Percentiles rank a stretch among this genome's conserved stretches.
Conservation (phyloP, 2,329 filamentous ascomycete species). For the Phialocephala subalpina region DNA sequence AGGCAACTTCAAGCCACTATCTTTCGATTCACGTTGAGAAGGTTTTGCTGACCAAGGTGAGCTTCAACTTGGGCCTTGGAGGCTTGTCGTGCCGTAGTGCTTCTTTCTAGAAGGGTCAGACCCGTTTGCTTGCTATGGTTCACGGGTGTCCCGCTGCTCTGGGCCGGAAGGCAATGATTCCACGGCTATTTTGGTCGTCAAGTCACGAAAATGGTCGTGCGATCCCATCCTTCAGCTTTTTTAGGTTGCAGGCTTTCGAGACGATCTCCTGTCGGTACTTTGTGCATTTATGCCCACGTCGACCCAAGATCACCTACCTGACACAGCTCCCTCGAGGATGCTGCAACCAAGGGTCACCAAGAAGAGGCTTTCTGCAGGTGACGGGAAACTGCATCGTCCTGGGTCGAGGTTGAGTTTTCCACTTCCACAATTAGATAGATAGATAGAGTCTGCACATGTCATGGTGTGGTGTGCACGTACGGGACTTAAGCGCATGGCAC, state of each 20-base stretch:
- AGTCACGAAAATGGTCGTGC: conserved; percentile 6
- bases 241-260: neutral
- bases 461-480: neutral
- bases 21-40: conserved; percentile 1
- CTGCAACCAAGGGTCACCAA: no score
- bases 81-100: neutral
- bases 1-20: conserved; percentile 3
- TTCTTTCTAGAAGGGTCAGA: neutral
- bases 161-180: neutral
- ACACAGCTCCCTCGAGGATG: conserved; percentile 6
- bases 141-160: neutral
- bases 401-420: neutral
- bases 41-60: neutral
- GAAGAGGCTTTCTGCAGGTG: conserved; percentile 8
- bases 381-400: neutral
- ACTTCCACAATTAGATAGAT: conserved; percentile 5
- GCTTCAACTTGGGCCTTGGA: neutral
- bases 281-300: conserved; percentile 12
- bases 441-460: neutral
- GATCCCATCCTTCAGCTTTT: neutral
- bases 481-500: neutral
- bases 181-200: conserved; percentile 8
- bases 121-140: neutral
- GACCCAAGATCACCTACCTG: conserved; percentile 10
- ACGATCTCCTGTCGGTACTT: conserved; percentile 10